Conservation (phyloP, 306 rosid species). For the Macrotyloma uniflorum region DNA sequence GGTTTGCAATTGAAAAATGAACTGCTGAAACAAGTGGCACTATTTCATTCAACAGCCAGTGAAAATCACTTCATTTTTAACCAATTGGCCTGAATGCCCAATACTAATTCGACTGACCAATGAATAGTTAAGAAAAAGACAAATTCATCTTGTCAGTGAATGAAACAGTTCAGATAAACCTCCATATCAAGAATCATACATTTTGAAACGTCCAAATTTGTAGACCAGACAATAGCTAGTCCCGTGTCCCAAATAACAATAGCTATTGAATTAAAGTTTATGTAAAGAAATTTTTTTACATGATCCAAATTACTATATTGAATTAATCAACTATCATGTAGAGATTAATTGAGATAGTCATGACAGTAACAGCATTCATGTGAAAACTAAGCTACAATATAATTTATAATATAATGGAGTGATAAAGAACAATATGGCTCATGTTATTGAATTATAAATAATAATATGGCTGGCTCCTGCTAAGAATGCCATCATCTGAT, state of each 20-base stretch:
- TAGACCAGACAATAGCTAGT: background rate
- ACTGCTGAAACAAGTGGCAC: background rate
- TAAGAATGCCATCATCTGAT: conserved; percentile 48
- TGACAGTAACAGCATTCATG: background rate
- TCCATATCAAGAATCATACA: background rate
- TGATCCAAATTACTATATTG: too few species aligned
- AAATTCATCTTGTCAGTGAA: background rate
- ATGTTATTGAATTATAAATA: conserved; percentile 39
- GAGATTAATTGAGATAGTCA: too few species aligned
- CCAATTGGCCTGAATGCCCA: background rate
- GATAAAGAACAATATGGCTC: conserved; percentile 31
- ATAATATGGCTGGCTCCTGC: conserved; percentile 40
- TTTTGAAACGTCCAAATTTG: background rate
- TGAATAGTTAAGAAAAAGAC: background rate
- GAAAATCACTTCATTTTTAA: background rate
- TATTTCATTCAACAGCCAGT: background rate
- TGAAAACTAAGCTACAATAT: background rate
- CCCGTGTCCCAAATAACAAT: background rate
- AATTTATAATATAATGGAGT: background rate
- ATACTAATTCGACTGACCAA: background rate
- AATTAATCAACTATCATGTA: too few species aligned
- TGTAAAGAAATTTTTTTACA: too few species aligned
- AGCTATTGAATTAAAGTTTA: too few species aligned
- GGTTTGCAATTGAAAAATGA: background rate
- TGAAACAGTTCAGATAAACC: background rate